A percentile compares a stretch with the other conserved stretches of the same genome.
These are phyloP conservation scores for Diplotaxis tenuifolia DNA, from an alignment of 345 rosid genomes.

Conservation along the genomic window DNA sequence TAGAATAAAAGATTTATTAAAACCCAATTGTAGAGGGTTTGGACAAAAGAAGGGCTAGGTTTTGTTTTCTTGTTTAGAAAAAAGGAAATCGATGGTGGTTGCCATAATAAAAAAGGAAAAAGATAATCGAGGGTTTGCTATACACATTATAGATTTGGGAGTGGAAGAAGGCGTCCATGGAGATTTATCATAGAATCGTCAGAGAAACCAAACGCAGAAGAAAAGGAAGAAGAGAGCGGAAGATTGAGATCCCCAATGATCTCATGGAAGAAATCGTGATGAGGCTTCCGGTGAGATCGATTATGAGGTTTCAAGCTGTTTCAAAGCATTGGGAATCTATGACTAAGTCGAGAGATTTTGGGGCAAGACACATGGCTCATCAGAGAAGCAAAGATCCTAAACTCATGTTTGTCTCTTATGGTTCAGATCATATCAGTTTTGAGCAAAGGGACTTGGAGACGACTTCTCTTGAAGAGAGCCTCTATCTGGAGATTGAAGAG, in stretches of 20 bases:
- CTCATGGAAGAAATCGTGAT: not conserved
- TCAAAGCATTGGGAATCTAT: not conserved
- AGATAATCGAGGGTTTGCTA: not conserved
- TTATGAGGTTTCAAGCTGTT: not conserved
- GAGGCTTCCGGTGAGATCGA: not conserved
- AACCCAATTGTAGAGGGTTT: too few species aligned
- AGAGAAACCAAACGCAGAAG: not conserved
- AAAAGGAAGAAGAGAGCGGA: not conserved
- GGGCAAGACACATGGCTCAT: not conserved
- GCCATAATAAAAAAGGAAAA: not conserved
- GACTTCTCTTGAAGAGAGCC: not conserved
- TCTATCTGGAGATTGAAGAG: not conserved
- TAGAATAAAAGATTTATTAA: too few species aligned
- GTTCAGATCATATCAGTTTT: not conserved
- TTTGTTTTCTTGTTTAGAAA: too few species aligned
- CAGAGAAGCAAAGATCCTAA: not conserved
- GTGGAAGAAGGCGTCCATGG: not conserved
- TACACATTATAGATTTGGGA: not conserved
- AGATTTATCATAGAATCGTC: too few species aligned
- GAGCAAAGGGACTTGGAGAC: not conserved
- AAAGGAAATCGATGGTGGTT: not conserved
- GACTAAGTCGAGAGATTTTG: not conserved
- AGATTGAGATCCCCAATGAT: not conserved
- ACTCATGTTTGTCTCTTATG: not conserved
- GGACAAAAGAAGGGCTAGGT: too few species aligned